Base-by-base conservation (phyloP, 495 filamentous ascomycete species). In the Filosporella fistucella region DNA sequence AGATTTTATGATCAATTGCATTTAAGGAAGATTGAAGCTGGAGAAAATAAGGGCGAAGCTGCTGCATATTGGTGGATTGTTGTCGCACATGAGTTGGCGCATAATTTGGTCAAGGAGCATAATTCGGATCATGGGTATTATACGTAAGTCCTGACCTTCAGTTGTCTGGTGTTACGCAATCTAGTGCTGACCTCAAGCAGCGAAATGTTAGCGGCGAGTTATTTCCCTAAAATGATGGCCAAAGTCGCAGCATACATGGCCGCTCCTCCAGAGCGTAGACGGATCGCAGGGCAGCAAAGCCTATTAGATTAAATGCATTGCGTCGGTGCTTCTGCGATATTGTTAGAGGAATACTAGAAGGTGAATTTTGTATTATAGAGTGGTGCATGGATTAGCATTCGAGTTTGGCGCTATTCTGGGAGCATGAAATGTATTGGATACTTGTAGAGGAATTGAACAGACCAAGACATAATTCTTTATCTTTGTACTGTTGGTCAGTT, bases 61-160 rank as follows among this genome's bases (percentile, higher is more conserved):
- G 61, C 82, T 28, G 76, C 85, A 7, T 95, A 91, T 69, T 98
- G 93, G 93, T 96, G 84, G 77, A 83, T 96, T 36, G 85, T 87
- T 12, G 59, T 95, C 49, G 90, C 88, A 38, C 93, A 98, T 64
- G 93, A 98, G 67, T 63, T 98, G 55, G 91, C 94, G 38, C 93
- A 98, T 65, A 97, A 97, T 59, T 63, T 98, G 25, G 86, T 95
- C 11, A 68, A 65, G 17, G 79, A 81, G 42, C 90, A 96, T 65
- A 85, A 83, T 59, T 72, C 86, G 16, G 80, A 86, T 36, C 93
- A 98, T 58, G 85, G 80, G 49, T 96, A 82, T 61, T 96, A 94
- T 58, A 89, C 85, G 80, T 81, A 62, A 67, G 79, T 68, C 4
- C 35, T 17, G 17, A 3, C 25, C 26, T 32, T 17, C 12, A 17